Percentiles rank a stretch among this genome's conserved stretches.
phyloP scores from a whole-genome alignment of 1,139 yeast genomes.

The Suhomyces ambrosiae region DNA sequence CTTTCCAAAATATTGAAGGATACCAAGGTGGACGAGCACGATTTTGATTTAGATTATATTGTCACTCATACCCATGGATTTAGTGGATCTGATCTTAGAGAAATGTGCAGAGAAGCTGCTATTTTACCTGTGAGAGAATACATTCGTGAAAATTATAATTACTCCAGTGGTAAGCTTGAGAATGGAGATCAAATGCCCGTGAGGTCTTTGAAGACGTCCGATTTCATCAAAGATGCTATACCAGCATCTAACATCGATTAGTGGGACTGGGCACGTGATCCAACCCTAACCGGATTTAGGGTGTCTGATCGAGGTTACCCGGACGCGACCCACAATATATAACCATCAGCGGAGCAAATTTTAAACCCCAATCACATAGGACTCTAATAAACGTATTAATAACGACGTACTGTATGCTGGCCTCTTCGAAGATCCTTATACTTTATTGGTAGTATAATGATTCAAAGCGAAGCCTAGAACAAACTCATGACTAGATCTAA shows the following conservation, averaged over 20 bases:
- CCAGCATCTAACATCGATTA: constrained; percentile 40
- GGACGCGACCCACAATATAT: constrained; percentile 5
- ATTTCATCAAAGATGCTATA: constrained; percentile 40
- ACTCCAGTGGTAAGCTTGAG: constrained; percentile 46
- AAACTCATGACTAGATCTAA: constrained; percentile 31
- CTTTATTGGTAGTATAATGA: constrained; percentile 56
- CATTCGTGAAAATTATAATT: constrained; percentile 52
- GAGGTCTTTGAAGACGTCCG: constrained; percentile 49
- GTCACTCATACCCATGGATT: constrained; percentile 70
- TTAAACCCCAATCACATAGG: constrained; percentile 5
- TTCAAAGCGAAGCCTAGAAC: constrained; percentile 73
- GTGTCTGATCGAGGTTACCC: constrained; percentile 13
- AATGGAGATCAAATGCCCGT: constrained; percentile 35
- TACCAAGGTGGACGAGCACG: constrained; percentile 55
- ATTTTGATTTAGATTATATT: constrained; percentile 63
- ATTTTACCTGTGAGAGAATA: constrained; percentile 86
- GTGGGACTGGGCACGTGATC: constrained; percentile 6
- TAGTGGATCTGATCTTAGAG: constrained; percentile 91
- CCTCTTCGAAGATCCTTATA: constrained; percentile 72
- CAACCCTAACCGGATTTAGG: constrained; percentile 7
- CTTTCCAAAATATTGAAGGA: constrained; percentile 66
- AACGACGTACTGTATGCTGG: constrained; percentile 25
- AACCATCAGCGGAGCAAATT: constrained; percentile 1
- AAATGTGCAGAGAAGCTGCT: constrained; percentile 91
- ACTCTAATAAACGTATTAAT: constrained; percentile 7